A percentile compares a stretch with the other conserved stretches of the same genome.
phyloP scores from a whole-genome alignment of 306 rosid genomes.

The Corylus avellana region DNA sequence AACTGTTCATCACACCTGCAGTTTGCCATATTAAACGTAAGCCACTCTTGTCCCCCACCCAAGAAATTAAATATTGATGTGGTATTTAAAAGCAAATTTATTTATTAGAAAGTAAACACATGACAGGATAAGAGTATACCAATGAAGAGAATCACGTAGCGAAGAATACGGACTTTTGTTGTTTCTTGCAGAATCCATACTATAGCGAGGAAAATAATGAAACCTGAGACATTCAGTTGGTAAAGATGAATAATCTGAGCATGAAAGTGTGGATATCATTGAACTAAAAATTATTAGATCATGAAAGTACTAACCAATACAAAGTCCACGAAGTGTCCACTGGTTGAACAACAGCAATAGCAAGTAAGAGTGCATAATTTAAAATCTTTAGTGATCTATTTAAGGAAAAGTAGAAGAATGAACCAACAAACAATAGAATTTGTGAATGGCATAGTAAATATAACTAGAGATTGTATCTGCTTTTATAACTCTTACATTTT shows the following conservation, averaged over 20 bases:
- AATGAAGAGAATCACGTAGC: constrained; percentile 85
- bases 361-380: constrained; percentile 20
- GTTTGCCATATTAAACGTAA: constrained; percentile 34
- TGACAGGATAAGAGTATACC: constrained; percentile 51
- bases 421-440: constrained; percentile 7
- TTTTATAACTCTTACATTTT: constrained; percentile 67
- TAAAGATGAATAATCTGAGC: constrained; percentile 25
- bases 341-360: constrained; percentile 29
- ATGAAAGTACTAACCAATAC: constrained; percentile 62
- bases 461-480: background rate
- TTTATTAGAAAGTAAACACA: constrained; percentile 17
- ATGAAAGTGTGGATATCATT: constrained; percentile 2
- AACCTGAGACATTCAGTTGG: constrained; percentile 57
- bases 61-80: constrained; percentile 12
- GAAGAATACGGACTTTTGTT: constrained; percentile 75
- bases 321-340: constrained; percentile 99
- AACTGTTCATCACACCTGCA: constrained; percentile 98
- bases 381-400: background rate
- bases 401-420: background rate
- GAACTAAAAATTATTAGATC: constrained; percentile 13
- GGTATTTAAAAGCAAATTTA: constrained; percentile 21
- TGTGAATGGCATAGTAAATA: constrained; percentile 4
- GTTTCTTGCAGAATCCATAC: constrained; percentile 90
- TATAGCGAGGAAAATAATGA: constrained; percentile 73
- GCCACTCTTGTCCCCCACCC: constrained; percentile 15